Percentiles rank a stretch among this genome's conserved stretches.
Evolutionary conservation across 306 rosid genomes (phyloP).

Genomic region (Lathyrus sativus): DNA sequence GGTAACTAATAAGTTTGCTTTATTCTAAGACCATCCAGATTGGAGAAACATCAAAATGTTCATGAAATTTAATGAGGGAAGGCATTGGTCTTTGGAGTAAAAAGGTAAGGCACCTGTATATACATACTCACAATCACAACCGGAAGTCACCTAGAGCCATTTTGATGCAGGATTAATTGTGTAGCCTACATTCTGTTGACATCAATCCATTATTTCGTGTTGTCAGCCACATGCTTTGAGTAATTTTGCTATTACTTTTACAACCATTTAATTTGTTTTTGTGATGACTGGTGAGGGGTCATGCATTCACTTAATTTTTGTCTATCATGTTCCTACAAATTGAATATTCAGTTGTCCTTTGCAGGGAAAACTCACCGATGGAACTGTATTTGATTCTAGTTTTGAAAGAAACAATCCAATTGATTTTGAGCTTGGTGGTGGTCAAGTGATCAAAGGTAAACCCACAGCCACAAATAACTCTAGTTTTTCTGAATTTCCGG

Average conservation of each 20-base stretch:
- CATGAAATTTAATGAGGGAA: conserved; percentile 1
- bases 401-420: conserved; percentile 85
- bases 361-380: conserved; percentile 97
- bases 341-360: conserved; percentile 31
- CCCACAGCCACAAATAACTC: conserved; percentile 8
- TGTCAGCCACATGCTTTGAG: conserved; percentile 6
- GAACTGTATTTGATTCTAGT: conserved; percentile 97
- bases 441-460: conserved; percentile 96
- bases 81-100: neutral
- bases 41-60: neutral
- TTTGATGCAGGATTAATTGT: neutral
- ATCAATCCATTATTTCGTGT: neutral
- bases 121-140: neutral
- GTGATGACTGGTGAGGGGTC: conserved; percentile 5
- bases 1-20: neutral
- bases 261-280: conserved; percentile 25
- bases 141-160: neutral
- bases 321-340: conserved; percentile 15
- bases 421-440: conserved; percentile 85
- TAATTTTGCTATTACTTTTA: conserved; percentile 6
- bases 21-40: conserved; percentile 2
- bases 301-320: conserved; percentile 24
- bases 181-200: conserved; percentile 16
- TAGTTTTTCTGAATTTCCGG: neutral
- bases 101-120: neutral